Conservation (phyloP, 2,329 filamentous ascomycete genomes). For the Berkeleyomyces basicola region DNA sequence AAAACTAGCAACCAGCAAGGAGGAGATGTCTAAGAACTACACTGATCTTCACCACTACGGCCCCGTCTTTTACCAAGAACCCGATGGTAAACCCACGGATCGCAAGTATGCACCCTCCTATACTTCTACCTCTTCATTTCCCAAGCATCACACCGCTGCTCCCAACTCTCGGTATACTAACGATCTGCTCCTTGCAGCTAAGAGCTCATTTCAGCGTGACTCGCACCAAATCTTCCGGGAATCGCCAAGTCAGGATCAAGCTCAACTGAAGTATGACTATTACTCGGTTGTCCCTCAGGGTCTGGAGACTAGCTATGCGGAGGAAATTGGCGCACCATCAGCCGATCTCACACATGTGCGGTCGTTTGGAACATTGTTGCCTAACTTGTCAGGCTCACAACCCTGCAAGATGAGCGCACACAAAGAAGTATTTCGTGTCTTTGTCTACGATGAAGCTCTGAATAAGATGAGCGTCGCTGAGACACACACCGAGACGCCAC, state of each 20-base stretch:
- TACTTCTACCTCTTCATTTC: neutral
- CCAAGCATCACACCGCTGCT: neutral
- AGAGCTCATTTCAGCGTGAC: neutral
- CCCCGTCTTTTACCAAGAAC: slow-evolving; percentile 22
- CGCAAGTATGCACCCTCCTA: slow-evolving; percentile 4
- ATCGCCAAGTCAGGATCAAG: too few relatives aligned
- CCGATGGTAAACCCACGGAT: slow-evolving; percentile 21
- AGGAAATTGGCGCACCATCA: slow-evolving; percentile 24
- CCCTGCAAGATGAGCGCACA: slow-evolving; percentile 30
- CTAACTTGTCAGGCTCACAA: slow-evolving; percentile 6
- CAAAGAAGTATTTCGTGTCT: slow-evolving; percentile 16
- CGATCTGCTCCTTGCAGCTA: slow-evolving; percentile 2
- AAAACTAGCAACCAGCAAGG: slow-evolving; percentile 16
- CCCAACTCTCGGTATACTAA: slow-evolving; percentile 3
- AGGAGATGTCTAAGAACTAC: slow-evolving; percentile 24
- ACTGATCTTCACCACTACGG: slow-evolving; percentile 27
- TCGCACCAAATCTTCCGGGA: neutral
- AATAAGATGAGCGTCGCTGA: slow-evolving; percentile 44
- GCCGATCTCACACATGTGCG: slow-evolving; percentile 1
- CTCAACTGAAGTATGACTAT: slow-evolving; percentile 5
- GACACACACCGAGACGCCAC: slow-evolving; percentile 28
- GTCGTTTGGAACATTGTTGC: slow-evolving; percentile 18
- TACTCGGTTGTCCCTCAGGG: slow-evolving; percentile 32
- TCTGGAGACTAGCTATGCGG: slow-evolving; percentile 30
- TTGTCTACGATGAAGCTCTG: slow-evolving; percentile 47